phyloP scores from a whole-genome alignment of 371 early-diverging fungal species.

The Chytridium lagenaria region DNA sequence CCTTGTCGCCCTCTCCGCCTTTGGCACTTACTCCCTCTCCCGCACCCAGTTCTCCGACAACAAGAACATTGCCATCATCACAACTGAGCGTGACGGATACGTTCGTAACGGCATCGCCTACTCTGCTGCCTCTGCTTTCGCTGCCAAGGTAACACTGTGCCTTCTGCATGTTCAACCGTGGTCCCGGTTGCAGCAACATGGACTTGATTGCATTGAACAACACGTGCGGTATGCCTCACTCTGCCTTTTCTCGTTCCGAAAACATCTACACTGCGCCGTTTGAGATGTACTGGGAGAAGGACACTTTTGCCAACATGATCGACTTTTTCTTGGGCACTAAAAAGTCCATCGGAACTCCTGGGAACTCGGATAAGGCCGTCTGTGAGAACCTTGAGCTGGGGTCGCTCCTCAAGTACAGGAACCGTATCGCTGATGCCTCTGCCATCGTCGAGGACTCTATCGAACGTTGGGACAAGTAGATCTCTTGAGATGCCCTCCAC shows the following conservation, averaged over 20 bases:
- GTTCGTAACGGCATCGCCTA: conserved; percentile 15
- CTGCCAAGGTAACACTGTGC: conserved; percentile 4
- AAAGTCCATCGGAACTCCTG: neutral
- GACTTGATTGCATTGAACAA: neutral
- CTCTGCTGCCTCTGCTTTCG: conserved; percentile 7
- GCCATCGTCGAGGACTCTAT: neutral
- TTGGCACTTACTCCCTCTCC: conserved; percentile 17
- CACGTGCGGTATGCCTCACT: conserved; percentile 28
- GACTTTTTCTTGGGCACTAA: conserved; percentile 11
- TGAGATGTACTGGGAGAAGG: conserved; percentile 27
- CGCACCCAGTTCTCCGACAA: neutral
- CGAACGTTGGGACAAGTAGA: too few species aligned
- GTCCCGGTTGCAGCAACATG: neutral
- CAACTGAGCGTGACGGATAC: neutral
- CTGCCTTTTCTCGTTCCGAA: conserved; percentile 26
- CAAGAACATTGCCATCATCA: conserved; percentile 6
- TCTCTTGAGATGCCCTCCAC: too few species aligned
- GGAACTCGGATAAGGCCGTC: neutral
- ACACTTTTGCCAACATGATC: conserved; percentile 20
- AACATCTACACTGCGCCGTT: conserved; percentile 18
- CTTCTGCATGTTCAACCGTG: conserved; percentile 5
- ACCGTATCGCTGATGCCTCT: neutral
- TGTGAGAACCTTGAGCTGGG: neutral
- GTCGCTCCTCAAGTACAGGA: neutral
- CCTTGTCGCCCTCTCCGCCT: conserved; percentile 13